These are phyloP conservation scores for Herpotrichia juniperi DNA, from an alignment of 2,329 filamentous ascomycete genomes.

Conservation along the genomic window DNA sequence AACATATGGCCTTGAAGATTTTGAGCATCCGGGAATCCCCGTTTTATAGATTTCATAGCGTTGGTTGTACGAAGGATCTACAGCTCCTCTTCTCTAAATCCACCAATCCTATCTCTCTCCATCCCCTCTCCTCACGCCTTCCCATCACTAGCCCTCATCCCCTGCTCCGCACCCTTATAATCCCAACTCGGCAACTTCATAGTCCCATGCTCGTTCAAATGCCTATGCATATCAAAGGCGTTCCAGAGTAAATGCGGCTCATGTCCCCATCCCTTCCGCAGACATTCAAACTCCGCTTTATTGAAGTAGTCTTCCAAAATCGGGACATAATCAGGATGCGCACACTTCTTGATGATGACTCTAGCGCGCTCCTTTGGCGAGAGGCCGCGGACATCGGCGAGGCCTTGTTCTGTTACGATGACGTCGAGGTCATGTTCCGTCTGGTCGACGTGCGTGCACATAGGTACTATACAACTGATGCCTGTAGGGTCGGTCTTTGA, in stretches of 20 bases:
- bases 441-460: constrained; percentile 91
- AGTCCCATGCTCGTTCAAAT: constrained; percentile 79
- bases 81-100: too few relatives aligned
- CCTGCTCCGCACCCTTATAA: constrained; percentile 28
- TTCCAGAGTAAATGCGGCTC: constrained; percentile 89
- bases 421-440: constrained; percentile 92
- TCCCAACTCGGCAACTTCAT: constrained; percentile 81
- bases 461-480: constrained; percentile 87
- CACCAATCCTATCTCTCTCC: too few relatives aligned
- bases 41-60: too few relatives aligned
- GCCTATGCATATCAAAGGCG: constrained; percentile 87
- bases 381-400: constrained; percentile 84
- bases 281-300: constrained; percentile 83
- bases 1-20: too few relatives aligned
- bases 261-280: constrained; percentile 86
- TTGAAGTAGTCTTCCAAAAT: constrained; percentile 84
- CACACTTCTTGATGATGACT: constrained; percentile 85
- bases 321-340: constrained; percentile 82
- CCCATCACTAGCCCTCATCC: constrained; percentile 8
- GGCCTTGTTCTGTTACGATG: constrained; percentile 78
- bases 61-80: too few relatives aligned
- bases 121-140: not conserved
- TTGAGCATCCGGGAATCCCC: too few relatives aligned
- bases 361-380: constrained; percentile 79
- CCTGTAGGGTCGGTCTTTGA: constrained; percentile 83